Percentiles rank a stretch among this genome's conserved stretches.
phyloP scores from a whole-genome alignment of 768 basidiomycete species.

The Pleurotus sapidus region DNA sequence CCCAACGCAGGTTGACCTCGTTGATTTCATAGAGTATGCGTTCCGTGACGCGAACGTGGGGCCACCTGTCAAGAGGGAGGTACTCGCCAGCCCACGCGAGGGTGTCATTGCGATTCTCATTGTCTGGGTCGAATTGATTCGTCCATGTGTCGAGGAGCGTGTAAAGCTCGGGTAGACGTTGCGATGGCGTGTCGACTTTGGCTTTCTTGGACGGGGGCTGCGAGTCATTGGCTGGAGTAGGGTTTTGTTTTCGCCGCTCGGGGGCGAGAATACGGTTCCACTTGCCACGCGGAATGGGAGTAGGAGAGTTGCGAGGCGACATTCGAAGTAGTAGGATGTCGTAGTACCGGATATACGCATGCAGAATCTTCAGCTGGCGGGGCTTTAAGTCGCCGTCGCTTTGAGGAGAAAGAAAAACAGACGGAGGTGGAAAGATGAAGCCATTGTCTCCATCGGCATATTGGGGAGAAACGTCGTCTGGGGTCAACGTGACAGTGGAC shows the following conservation, averaged over 20 bases:
- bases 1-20: not conserved
- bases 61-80: not conserved
- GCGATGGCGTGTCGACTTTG: no score
- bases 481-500: not conserved
- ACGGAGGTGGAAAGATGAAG: not conserved
- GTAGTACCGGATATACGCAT: not conserved
- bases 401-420: not conserved
- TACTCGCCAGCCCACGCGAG: not conserved
- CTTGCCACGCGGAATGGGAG: no score
- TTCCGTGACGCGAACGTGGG: not conserved
- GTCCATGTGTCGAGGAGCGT: no score
- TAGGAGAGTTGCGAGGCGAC: no score
- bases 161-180: no score
- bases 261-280: no score
- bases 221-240: no score
- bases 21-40: not conserved
- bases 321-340: not conserved
- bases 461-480: not conserved
- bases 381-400: not conserved
- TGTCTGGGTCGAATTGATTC: not conserved
- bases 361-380: not conserved
- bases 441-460: not conserved
- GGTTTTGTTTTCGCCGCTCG: no score
- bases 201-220: no score
- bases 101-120: not conserved